Base-by-base conservation (phyloP, 2,329 filamentous ascomycete species). In the Claviceps pusilla region DNA sequence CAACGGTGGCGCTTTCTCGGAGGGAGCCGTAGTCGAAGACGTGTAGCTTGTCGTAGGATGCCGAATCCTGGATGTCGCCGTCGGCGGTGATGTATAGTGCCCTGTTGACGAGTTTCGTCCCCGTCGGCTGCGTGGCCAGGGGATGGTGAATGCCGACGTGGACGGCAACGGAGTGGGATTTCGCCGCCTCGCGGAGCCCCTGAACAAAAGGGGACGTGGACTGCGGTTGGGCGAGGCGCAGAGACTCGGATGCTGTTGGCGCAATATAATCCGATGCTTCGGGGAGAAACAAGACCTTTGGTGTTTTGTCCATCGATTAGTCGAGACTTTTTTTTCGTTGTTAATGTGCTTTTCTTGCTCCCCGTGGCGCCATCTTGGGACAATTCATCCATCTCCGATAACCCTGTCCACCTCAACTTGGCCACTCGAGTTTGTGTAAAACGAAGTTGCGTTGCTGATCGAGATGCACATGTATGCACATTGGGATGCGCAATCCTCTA, bases 201-300 rank as follows among this genome's bases (percentile, higher is more conserved):
- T 76, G 71, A 12, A 96, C 84, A 66, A 96, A 96, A 33, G 80
- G 76, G 12, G 82, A 88, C 28, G 75, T 72, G 2, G 76, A 66
- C 43, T 84, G 78, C 3, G 89, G 77, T 55, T 77, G 78, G 58
- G 82, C 89, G 10, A 96, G 81, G 4, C 79, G 75, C 9, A 89
- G 70, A 0, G 84, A 86, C 62, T 90, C 83, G 11, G 78, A 68
- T 2, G 83, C 74, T 0, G 81, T 83, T 1, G 77, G 74, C 24
- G 82, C 85, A 62, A 96, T 89, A 73, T 95, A 96, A 71, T 95
- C 89, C 55, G 81, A 82, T 29, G 91, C 91, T 76, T 96, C 91
- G 12, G 91, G 91, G 53, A 96, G 83, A 72, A 97, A 96, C 51
- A 96, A 78, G 19, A 86, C 81, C 79, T 87, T 43, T 43, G 14